Evolutionary conservation across 768 basidiomycete species (phyloP).

Genomic region (Leccinum variicolor): DNA sequence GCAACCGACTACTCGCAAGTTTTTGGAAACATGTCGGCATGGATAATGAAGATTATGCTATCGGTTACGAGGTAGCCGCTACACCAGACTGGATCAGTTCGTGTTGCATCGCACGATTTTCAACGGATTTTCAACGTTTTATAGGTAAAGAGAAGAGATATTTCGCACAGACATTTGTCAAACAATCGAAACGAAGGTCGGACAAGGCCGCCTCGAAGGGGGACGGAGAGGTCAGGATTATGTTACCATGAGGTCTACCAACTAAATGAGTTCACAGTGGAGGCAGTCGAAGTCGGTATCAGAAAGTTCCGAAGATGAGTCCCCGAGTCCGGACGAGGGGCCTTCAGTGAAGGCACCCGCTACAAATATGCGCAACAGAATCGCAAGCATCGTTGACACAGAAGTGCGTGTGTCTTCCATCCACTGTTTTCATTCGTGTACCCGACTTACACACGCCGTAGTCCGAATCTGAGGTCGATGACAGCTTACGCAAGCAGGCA

Average conservation of each 20-base stretch:
- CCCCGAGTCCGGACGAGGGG: conserved; percentile 7
- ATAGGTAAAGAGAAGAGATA: conserved; percentile 39
- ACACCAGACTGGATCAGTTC: conserved; percentile 57
- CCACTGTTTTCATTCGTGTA: background rate
- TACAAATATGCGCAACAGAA: conserved; percentile 7
- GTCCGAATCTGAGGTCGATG: conserved; percentile 18
- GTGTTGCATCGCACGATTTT: background rate
- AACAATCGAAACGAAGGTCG: conserved; percentile 13
- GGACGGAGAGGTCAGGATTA: conserved; percentile 17
- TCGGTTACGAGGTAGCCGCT: conserved; percentile 46
- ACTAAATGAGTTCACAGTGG: conserved; percentile 11
- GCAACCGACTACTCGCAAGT: conserved; percentile 54
- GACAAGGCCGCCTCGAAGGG: conserved; percentile 17
- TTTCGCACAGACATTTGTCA: conserved; percentile 31
- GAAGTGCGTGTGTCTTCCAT: conserved; percentile 13
- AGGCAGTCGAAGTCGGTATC: conserved; percentile 15
- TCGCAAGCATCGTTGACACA: background rate
- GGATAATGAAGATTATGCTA: conserved; percentile 52
- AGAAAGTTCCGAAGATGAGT: conserved; percentile 9
- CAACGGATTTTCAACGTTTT: background rate
- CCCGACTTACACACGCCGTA: background rate
- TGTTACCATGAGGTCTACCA: background rate
- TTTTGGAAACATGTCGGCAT: conserved; percentile 63
- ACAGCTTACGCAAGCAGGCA: background rate
- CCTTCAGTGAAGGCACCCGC: background rate